Percentiles rank a stretch among this genome's conserved stretches.
Conservation (phyloP, 2,329 filamentous ascomycete genomes). For the Talaromyces piceae region DNA sequence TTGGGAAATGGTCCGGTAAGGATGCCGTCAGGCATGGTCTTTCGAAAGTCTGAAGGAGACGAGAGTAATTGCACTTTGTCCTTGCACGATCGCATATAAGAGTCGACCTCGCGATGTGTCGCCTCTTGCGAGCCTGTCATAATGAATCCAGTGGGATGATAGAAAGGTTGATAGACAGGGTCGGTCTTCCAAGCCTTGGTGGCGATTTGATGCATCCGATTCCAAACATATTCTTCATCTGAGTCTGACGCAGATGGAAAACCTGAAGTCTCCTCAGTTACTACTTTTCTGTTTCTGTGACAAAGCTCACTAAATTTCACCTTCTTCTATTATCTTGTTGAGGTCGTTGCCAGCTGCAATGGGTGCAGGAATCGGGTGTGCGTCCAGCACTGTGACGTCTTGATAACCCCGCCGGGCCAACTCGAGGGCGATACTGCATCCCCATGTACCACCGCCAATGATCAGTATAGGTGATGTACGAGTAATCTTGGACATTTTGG, state of each 20-base stretch:
- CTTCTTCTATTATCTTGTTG: conserved; percentile 33
- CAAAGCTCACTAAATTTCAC: neutral
- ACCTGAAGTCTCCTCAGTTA: neutral
- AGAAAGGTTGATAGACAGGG: conserved; percentile 32
- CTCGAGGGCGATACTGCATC: conserved; percentile 37
- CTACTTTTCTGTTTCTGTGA: neutral
- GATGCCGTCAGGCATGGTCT: conserved; percentile 44
- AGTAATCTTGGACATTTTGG: conserved; percentile 1
- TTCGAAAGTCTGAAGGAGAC: conserved; percentile 38
- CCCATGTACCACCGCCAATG: conserved; percentile 40
- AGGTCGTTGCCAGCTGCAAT: conserved; percentile 38
- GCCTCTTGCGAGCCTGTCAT: conserved; percentile 3
- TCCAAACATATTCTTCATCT: conserved; percentile 7
- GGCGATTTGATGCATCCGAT: conserved; percentile 13
- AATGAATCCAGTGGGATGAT: conserved; percentile 31
- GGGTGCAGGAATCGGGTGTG: conserved; percentile 34
- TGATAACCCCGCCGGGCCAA: conserved; percentile 33
- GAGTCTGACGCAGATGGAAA: conserved; percentile 2
- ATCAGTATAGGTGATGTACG: conserved; percentile 21
- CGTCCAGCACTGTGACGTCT: conserved; percentile 38
- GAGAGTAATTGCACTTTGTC: conserved; percentile 20
- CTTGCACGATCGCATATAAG: conserved; percentile 3
- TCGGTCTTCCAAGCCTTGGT: conserved; percentile 34
- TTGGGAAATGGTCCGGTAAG: conserved; percentile 34
- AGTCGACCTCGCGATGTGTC: neutral